Evolutionary conservation across 495 filamentous ascomycete genomes (phyloP).

Genomic region (Xylaria grammica): DNA sequence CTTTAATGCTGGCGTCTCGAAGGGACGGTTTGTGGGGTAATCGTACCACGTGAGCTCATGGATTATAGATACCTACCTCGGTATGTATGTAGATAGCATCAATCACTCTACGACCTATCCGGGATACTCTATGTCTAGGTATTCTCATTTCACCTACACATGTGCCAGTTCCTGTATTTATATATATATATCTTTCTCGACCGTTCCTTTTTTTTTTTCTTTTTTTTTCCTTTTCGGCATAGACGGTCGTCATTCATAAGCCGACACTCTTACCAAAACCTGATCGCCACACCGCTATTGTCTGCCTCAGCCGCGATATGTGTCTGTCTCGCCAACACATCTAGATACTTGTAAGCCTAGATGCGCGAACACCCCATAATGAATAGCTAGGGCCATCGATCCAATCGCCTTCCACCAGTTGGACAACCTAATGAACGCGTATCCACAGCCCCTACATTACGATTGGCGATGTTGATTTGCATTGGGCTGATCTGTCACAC

Average conservation of each 20-base stretch:
- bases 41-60: background rate
- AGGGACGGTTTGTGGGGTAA: background rate
- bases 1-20: background rate
- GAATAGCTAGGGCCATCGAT: background rate
- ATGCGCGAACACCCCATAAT: background rate
- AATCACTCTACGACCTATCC: too few species aligned
- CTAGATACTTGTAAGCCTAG: background rate
- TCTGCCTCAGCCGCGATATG: background rate
- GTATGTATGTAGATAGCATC: too few species aligned
- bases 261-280: background rate
- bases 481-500: constrained; percentile 37
- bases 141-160: too few species aligned
- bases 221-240: background rate
- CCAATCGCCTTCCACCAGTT: constrained; percentile 1
- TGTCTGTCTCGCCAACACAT: constrained; percentile 8
- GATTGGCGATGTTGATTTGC: constrained; percentile 5
- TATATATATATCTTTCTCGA: too few species aligned
- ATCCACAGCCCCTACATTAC: background rate
- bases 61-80: too few species aligned
- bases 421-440: constrained; percentile 10
- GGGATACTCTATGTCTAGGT: too few species aligned
- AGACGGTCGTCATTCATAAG: background rate
- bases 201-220: too few species aligned
- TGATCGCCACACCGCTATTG: background rate
- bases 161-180: too few species aligned